Evolutionary conservation across 2,329 filamentous ascomycete genomes (phyloP), one percentile per base, ranked within the genome.

Genomic region (Sphaerostilbella broomeana): DNA sequence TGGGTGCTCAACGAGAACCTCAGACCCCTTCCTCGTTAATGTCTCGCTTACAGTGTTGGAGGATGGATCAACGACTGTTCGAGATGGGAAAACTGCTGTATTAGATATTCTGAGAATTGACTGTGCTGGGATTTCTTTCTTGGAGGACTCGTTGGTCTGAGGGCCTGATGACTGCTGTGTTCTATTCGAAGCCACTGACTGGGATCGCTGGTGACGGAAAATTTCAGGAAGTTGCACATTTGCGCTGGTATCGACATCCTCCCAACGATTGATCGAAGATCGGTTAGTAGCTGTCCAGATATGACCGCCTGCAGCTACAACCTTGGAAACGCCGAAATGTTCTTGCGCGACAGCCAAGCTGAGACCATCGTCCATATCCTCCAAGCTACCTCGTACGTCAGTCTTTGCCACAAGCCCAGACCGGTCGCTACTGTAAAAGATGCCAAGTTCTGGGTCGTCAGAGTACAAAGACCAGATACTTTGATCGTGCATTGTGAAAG

Each of bases 401-500:
- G 90, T 97, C 70, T 97, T 98, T 39, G 88, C 90, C n/a, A 98
- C 82, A 45, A 95, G 65, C 3, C 92, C 92, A 1, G 87, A 89
- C 36, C 90, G 81, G 62, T 98, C 92, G 51, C 84, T 86, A 40
- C 90, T 97, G 66, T 97, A 97, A 62, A 98, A 97, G 20, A 95
- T 77, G 8, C 83, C 82, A 4, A 98, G 73, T 43, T 84, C 75
- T 1, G 89, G 88, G 52, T 94, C 79, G 38, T 90, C 81, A 0
- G 92, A 95, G 62, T 84, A 94, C 16, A 98, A 71, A 2, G 87
- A 94, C 92, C 92, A 98, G 16, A 98, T 86, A 58, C 89, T 95
- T 57, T 95, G 88, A 57, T 94, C 94, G 65, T 98, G 92, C 92
- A 98, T 98, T 39, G 89, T 95, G 52, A 98, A 75, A 1, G 92